Evolutionary conservation across 768 basidiomycete species (phyloP), one percentile per base, ranked within the genome.

Genomic region (Lyophyllum semitale): DNA sequence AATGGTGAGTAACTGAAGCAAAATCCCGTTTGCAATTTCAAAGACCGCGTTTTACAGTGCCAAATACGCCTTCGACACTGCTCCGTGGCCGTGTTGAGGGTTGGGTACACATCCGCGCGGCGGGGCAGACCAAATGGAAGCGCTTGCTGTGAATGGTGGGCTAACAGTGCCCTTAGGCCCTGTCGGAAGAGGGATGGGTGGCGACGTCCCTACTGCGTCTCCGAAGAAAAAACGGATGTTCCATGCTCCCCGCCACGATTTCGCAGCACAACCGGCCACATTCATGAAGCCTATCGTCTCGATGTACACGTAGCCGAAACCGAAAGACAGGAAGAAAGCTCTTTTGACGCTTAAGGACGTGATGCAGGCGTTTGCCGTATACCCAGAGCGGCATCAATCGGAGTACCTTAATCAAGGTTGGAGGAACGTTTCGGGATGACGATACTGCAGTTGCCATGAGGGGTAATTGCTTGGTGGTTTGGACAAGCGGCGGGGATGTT

Each of bases 51-150:
- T 13, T 29, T 50, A 7, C 55, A 82, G 82, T 73, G 42, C 76
- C 76, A 42, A 75, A 81, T 62, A 76, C 84, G 2, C 84, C 80
- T 8, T 78, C 84, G 2, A 84, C 89, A 8, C 79, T 95, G 2
- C 68, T 82, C 11, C 81, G 82, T 44, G 88, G 91, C 8, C 81
- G 82, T 55, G 82, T 94, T 77, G 95, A 98, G 68, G 96, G 95
- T 1, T 95, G 91, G 91, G 89, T 93, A 17, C 84, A 88, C 61
- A 81, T 94, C 43, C 87, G 96, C 42, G 78, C 97, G 35, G 89
- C 95, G n/a, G 95, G 96, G n/a, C 93, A 95, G 63, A 95, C 92
- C 0, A 94, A 97, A 61, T 98, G 96, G 96, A 94, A 94, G 68
- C 82, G 85, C 38, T n/a, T n/a, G n/a, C 79, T 95, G 42, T 98